Evolutionary conservation across 2,329 filamentous ascomycete genomes (phyloP).

Genomic region (Colletotrichum sp.): DNA sequence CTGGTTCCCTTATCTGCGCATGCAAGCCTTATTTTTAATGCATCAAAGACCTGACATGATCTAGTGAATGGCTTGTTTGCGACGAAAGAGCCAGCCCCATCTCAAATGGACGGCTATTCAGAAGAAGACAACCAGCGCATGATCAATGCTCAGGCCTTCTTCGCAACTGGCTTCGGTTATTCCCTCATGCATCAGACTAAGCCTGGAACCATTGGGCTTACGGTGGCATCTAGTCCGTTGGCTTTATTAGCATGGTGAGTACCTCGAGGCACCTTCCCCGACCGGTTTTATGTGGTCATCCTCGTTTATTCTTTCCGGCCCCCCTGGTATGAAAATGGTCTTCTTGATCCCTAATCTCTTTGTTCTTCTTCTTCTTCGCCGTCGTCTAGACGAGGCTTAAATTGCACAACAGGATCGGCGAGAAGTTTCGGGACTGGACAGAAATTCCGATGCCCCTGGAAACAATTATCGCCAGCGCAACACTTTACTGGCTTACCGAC

Average conservation of each 20-base stretch:
- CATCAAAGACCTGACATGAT: background rate
- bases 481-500: conserved; percentile 61
- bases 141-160: background rate
- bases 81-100: background rate
- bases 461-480: conserved; percentile 53
- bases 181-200: background rate
- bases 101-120: background rate
- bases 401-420: conserved; percentile 46
- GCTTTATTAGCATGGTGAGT: background rate
- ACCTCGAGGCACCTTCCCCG: background rate
- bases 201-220: background rate
- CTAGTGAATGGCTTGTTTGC: background rate
- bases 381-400: fast-evolving
- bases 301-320: background rate
- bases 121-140: background rate
- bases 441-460: conserved; percentile 37
- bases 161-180: background rate
- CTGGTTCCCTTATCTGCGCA: background rate
- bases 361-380: no score
- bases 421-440: conserved; percentile 60
- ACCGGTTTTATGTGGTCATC: fast-evolving
- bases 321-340: background rate
- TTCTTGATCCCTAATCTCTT: fast-evolving
- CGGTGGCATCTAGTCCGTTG: background rate
- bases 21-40: background rate